A percentile compares a stretch with the other conserved stretches of the same genome.
These are phyloP conservation scores for Xylaria intraflava DNA, from an alignment of 495 filamentous ascomycete genomes.

Conservation along the genomic window DNA sequence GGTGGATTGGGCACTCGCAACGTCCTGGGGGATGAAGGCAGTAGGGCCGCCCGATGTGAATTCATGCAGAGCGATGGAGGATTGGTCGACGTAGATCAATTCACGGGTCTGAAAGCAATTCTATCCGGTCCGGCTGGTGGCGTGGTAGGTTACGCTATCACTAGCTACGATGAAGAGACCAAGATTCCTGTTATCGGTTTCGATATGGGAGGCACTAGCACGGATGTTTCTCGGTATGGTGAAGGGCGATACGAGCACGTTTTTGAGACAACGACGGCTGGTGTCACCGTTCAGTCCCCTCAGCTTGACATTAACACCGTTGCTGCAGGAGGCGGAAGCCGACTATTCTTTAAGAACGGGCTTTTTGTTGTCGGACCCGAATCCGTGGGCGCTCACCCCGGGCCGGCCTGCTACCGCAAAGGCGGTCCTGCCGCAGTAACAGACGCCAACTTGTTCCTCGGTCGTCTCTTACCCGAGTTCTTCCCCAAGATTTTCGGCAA, in stretches of 20 bases:
- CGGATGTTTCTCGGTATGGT: constrained; percentile 89
- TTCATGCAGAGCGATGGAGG: constrained; percentile 87
- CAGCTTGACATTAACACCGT: constrained; percentile 98
- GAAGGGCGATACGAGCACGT: constrained; percentile 89
- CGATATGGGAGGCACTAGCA: constrained; percentile 92
- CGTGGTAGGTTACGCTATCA: constrained; percentile 90
- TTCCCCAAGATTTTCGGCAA: constrained; percentile 97
- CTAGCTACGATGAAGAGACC: constrained; percentile 79
- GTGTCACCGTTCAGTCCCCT: constrained; percentile 89
- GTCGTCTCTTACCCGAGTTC: constrained; percentile 77
- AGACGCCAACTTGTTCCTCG: constrained; percentile 87
- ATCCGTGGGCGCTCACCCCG: constrained; percentile 87
- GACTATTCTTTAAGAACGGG: constrained; percentile 84
- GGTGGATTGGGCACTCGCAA: constrained; percentile 63
- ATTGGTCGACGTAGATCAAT: constrained; percentile 66
- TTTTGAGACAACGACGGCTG: constrained; percentile 94
- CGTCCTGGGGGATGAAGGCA: constrained; percentile 51
- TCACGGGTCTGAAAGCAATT: constrained; percentile 70
- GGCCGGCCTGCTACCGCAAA: constrained; percentile 91
- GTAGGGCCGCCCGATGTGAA: constrained; percentile 60
- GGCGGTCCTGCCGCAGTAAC: constrained; percentile 89
- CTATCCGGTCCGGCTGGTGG: constrained; percentile 76
- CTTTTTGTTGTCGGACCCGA: constrained; percentile 96
- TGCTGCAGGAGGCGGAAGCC: constrained; percentile 85
- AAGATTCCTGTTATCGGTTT: constrained; percentile 92